These are phyloP conservation scores for Fomitopsis schrenkii DNA, from an alignment of 1,284 basidiomycete species.

Conservation along the genomic window DNA sequence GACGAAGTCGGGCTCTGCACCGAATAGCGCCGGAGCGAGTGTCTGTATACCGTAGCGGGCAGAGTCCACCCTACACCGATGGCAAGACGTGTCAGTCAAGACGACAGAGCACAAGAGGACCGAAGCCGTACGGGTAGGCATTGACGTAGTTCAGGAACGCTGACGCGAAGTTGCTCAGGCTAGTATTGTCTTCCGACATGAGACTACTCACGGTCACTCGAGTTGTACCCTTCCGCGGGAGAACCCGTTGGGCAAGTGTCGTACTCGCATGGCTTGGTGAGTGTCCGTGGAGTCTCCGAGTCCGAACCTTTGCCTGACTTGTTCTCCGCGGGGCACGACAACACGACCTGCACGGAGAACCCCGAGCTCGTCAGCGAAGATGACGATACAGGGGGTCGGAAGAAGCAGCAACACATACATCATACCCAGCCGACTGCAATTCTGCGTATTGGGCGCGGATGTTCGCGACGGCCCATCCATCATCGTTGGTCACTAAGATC, in stretches of 20 bases:
- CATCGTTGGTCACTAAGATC: conserved; percentile 29
- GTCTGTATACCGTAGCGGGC: conserved; percentile 45
- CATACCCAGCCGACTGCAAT: conserved; percentile 30
- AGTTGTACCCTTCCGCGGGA: conserved; percentile 38
- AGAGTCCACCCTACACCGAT: conserved; percentile 33
- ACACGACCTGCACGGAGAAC: conserved; percentile 28
- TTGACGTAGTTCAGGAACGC: conserved; percentile 22
- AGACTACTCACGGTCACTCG: conserved; percentile 34
- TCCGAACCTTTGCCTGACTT: conserved; percentile 40
- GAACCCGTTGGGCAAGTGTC: conserved; percentile 36
- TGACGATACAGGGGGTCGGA: background rate
- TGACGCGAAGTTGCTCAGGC: background rate
- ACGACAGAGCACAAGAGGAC: background rate
- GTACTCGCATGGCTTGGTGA: conserved; percentile 35
- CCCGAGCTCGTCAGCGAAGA: background rate
- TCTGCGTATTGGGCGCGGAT: conserved; percentile 37
- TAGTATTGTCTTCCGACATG: background rate
- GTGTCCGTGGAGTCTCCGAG: conserved; percentile 17
- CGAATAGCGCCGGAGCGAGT: conserved; percentile 39
- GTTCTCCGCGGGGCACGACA: conserved; percentile 40
- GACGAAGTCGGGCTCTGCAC: conserved; percentile 42
- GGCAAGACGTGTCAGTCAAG: background rate
- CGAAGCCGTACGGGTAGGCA: conserved; percentile 15
- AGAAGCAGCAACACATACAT: conserved; percentile 19
- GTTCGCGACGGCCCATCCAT: conserved; percentile 40